Evolutionary conservation across 2,329 filamentous ascomycete species (phyloP), one percentile per base, ranked within the genome.

Genomic region (Niveomyces coronatus): DNA sequence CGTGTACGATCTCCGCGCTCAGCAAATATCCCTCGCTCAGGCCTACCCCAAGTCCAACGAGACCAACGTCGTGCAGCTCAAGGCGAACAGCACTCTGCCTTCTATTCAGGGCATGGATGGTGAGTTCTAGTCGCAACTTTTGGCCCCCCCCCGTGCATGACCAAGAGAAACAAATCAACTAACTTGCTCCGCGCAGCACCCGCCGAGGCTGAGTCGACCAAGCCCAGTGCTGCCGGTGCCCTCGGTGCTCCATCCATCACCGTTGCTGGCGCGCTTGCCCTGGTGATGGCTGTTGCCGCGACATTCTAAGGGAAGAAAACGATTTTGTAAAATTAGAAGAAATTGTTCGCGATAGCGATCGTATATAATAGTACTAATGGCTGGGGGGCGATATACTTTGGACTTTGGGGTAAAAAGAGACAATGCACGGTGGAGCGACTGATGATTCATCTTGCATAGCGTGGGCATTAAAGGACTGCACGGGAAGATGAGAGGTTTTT

Each of bases 1-100:
- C 35, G 70, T 74, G 38, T 74, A 73, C 50, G 70, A 76, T 47
- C 51, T 74, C 29, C 58, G 56, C 38, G 65, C 71, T 53, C 50
- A 67, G 47, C 56, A 70, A 54, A 58, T 76, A 38, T 69, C 58
- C 41, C 49, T 76, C 4, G 70, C 70, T 10, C 70, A 70, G 56
- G 62, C 73, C 34, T 71, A 70, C 45, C 51, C 70, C 37, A 67
- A 70, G 49, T 57, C 57, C 43, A 64, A 60, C 20, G 50, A 54
- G 16, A 61, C 56, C 32, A 61, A 63, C 41, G 48, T 76, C 15
- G 49, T 72, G 27, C 64, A 68, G 48, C 62, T 76, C 43, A 52
- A 52, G 10, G 47, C 49, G 33, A 55, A 54, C 32, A 57, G 53
- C 9, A 51, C 54, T 5, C 53, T 75, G 13, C 67, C 70, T 5